Evolutionary conservation across 2,329 filamentous ascomycete species (phyloP).

Genomic region (Trichoderma arundinaceum): DNA sequence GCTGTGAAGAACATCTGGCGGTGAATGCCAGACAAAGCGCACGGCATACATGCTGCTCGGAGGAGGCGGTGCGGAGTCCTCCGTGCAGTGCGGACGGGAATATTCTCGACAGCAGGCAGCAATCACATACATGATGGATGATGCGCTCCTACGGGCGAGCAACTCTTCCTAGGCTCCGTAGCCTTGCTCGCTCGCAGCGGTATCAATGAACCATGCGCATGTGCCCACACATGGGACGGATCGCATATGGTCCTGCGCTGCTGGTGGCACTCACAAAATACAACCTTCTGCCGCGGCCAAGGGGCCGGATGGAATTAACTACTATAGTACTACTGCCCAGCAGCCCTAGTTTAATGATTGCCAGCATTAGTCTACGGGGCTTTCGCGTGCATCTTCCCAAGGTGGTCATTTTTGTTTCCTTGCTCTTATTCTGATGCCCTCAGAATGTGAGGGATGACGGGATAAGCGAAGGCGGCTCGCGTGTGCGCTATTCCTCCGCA

Average conservation of each 20-base stretch:
- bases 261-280: neutral
- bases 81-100: neutral
- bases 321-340: neutral
- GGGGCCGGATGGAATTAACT: neutral
- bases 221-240: neutral
- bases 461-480: constrained; percentile 24
- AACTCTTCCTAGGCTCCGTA: neutral
- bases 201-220: neutral
- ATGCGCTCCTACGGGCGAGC: too few species aligned
- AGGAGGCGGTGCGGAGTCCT: constrained; percentile 1
- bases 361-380: constrained; percentile 3
- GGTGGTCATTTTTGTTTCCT: neutral
- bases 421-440: neutral
- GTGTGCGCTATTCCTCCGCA: neutral
- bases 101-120: constrained; percentile 4
- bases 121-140: neutral
- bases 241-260: neutral
- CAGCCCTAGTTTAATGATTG: constrained; percentile 1
- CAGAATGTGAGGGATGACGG: constrained; percentile 2
- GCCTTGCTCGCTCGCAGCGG: neutral
- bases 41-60: neutral
- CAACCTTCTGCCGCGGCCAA: constrained; percentile 9
- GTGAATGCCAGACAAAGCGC: constrained; percentile 16
- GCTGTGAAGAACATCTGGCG: constrained; percentile 18
- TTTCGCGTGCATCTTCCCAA: neutral